Percentiles rank a stretch among this genome's conserved stretches.
Conservation (phyloP, 2,329 filamentous ascomycete species). For the Xylariaceae sp. region DNA sequence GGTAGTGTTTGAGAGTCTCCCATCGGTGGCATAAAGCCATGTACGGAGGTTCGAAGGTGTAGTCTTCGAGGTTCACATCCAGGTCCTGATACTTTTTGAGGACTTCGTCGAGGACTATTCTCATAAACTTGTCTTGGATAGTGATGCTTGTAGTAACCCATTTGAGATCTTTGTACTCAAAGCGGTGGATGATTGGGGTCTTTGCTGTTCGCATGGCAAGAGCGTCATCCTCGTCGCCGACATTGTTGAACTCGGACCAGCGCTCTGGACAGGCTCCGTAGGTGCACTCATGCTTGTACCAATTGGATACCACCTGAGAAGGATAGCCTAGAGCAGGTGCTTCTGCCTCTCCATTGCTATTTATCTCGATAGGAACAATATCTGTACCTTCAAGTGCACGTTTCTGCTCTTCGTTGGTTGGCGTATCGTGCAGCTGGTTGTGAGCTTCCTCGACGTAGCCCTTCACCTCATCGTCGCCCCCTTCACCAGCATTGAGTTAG, state of each 20-base stretch:
- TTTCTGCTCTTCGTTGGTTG: too few relatives aligned
- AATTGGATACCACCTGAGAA: slow-evolving; percentile 31
- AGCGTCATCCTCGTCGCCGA: slow-evolving; percentile 38
- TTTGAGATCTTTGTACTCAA: slow-evolving; percentile 34
- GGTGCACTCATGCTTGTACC: slow-evolving; percentile 34
- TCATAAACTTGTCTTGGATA: slow-evolving; percentile 43
- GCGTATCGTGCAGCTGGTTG: too few relatives aligned
- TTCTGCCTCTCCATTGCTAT: too few relatives aligned
- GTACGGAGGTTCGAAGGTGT: slow-evolving; percentile 44
- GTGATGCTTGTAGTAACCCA: slow-evolving; percentile 45
- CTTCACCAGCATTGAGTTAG: too few relatives aligned
- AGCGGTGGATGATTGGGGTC: slow-evolving; percentile 45
- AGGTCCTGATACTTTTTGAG: slow-evolving; percentile 46
- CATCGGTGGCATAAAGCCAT: slow-evolving; percentile 47
- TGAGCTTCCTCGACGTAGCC: too few relatives aligned
- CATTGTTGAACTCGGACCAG: slow-evolving; percentile 41
- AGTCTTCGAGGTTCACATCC: slow-evolving; percentile 43
- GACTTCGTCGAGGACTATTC: slow-evolving; percentile 37
- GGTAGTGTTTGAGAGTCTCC: slow-evolving; percentile 36
- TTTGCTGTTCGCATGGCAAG: slow-evolving; percentile 32
- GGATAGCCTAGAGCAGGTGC: too few relatives aligned
- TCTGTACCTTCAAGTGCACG: too few relatives aligned
- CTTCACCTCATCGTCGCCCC: too few relatives aligned
- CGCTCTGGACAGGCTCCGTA: slow-evolving; percentile 35
- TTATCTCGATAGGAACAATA: too few relatives aligned